phyloP scores from a whole-genome alignment of 768 basidiomycete species.

The Butyriboletus loyo region DNA sequence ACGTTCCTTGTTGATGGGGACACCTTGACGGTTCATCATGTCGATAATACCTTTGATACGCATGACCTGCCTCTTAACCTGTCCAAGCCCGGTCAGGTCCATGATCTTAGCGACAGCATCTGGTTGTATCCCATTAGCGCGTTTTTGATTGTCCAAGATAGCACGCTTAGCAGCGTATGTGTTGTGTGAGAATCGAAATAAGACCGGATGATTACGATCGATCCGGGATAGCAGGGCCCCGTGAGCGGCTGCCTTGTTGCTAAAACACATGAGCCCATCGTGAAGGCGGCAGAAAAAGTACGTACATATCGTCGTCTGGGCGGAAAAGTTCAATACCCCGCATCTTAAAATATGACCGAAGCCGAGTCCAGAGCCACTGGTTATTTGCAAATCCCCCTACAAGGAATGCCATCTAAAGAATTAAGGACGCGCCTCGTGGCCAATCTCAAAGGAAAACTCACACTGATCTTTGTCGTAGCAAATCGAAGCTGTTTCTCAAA shows the following conservation, averaged over 20 bases:
- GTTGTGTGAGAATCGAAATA: not conserved
- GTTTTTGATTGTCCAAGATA: not conserved
- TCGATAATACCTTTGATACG: not conserved
- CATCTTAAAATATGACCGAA: conserved; percentile 3
- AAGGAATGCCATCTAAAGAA: conserved; percentile 9
- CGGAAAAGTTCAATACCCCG: conserved; percentile 1
- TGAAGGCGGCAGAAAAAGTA: not conserved
- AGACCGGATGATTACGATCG: not conserved
- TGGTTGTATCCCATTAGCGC: not conserved
- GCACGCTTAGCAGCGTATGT: not conserved
- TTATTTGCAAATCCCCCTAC: conserved; percentile 10
- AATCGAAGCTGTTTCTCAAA: conserved; percentile 9
- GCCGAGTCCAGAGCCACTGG: conserved; percentile 3
- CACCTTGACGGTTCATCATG: not conserved
- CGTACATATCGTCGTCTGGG: conserved; percentile 9
- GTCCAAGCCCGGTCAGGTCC: not conserved
- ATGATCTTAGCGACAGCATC: not conserved
- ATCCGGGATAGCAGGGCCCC: too few species aligned
- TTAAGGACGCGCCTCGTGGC: not conserved
- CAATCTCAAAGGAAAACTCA: not conserved
- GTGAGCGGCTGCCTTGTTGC: too few species aligned
- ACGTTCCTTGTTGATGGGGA: not conserved
- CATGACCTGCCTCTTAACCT: not conserved
- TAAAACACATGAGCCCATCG: too few species aligned
- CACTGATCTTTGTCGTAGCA: not conserved